Percentiles rank a stretch among this genome's conserved stretches.
Evolutionary conservation across 1,284 basidiomycete genomes (phyloP).

Genomic region (Pisolithus thermaeus): DNA sequence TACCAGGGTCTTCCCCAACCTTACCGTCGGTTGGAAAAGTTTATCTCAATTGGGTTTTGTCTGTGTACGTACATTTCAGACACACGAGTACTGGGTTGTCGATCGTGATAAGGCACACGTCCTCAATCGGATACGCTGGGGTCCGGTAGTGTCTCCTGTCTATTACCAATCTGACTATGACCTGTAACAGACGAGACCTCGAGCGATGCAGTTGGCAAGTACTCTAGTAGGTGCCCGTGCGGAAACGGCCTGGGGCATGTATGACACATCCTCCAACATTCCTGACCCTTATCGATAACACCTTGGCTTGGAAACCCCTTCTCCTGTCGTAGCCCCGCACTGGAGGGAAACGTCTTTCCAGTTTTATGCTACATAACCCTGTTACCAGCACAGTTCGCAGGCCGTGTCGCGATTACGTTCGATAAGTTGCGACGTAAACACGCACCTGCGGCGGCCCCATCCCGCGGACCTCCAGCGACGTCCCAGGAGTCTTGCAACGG

Average conservation of each 20-base stretch:
- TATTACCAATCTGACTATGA: constrained; percentile 1
- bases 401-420: neutral
- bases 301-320: neutral
- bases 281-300: neutral
- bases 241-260: neutral
- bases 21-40: constrained; percentile 13
- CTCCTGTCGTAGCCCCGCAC: neutral
- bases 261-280: neutral
- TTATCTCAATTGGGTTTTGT: constrained; percentile 14
- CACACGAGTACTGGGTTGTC: constrained; percentile 12
- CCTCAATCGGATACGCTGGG: neutral
- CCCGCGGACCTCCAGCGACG: neutral
- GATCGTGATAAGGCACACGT: constrained; percentile 23
- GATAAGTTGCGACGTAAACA: neutral
- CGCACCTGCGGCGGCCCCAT: neutral
- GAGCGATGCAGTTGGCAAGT: too few relatives aligned
- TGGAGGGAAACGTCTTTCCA: neutral
- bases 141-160: constrained; percentile 2
- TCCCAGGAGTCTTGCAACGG: neutral
- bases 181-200: constrained; percentile 1
- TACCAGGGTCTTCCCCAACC: too few relatives aligned
- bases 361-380: neutral
- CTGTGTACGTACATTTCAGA: constrained; percentile 20
- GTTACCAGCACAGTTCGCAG: neutral
- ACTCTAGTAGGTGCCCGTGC: neutral